Evolutionary conservation across 2,329 filamentous ascomycete genomes (phyloP).

Genomic region (Colletotrichum aenigma): DNA sequence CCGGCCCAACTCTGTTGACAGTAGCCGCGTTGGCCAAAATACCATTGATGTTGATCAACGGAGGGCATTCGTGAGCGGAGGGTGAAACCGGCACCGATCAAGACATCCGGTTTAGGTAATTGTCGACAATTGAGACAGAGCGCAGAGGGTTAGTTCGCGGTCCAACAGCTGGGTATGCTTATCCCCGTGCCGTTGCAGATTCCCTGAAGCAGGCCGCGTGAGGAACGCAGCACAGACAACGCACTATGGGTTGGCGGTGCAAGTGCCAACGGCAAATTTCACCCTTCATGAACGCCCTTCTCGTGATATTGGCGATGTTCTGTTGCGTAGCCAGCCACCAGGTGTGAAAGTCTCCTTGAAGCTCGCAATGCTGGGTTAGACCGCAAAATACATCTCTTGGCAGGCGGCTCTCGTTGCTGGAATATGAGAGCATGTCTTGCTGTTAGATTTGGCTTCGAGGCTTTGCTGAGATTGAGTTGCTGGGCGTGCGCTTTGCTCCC

Average conservation of each 20-base stretch:
- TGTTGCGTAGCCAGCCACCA: background rate
- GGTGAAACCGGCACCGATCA: background rate
- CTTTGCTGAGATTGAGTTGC: background rate
- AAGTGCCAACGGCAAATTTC: background rate
- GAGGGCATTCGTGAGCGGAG: background rate
- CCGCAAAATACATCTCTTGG: background rate
- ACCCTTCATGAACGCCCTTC: background rate
- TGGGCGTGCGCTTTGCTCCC: constrained; percentile 15
- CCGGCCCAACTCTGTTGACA: background rate
- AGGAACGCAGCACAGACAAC: background rate
- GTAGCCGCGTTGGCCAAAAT: background rate
- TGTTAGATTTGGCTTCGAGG: background rate
- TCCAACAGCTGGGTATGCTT: background rate
- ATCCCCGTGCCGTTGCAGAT: constrained; percentile 14
- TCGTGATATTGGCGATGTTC: background rate
- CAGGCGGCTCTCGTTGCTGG: background rate
- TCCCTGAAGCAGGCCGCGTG: background rate
- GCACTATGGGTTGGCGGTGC: background rate
- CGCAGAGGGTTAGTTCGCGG: background rate
- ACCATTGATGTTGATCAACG: background rate
- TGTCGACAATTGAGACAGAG: background rate
- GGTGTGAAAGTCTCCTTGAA: background rate
- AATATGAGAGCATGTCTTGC: background rate
- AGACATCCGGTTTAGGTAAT: background rate
- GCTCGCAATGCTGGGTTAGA: background rate